Percentiles rank a stretch among this genome's conserved stretches.
Conservation (phyloP, 1,284 basidiomycete genomes). For the Sutorius eximius region DNA sequence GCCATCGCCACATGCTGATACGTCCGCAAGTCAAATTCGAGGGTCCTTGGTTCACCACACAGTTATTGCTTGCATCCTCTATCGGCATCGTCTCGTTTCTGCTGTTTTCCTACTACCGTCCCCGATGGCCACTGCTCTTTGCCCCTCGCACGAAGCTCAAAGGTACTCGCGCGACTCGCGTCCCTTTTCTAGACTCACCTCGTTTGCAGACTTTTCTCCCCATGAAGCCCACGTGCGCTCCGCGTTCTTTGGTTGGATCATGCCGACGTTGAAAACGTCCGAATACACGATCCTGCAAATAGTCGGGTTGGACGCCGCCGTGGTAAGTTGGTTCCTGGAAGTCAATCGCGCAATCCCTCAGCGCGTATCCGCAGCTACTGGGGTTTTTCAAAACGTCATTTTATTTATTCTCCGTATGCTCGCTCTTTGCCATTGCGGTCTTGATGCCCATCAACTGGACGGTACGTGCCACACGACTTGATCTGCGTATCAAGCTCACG, state of each 20-base stretch:
- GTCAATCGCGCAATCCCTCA: not conserved
- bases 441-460: constrained; percentile 91
- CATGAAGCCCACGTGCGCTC: constrained; percentile 83
- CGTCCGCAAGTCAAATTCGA: constrained; percentile 62
- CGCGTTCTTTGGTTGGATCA: constrained; percentile 92
- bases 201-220: constrained; percentile 76
- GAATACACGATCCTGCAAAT: constrained; percentile 96
- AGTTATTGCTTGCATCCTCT: constrained; percentile 74
- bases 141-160: constrained; percentile 93
- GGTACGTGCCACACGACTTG: constrained; percentile 43
- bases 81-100: constrained; percentile 84
- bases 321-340: constrained; percentile 51
- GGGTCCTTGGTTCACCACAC: constrained; percentile 93
- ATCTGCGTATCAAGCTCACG: constrained; percentile 13
- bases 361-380: constrained; percentile 62
- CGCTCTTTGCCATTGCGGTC: constrained; percentile 73
- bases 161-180: constrained; percentile 47
- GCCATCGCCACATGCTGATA: constrained; percentile 2
- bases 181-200: not conserved
- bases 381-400: constrained; percentile 96
- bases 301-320: constrained; percentile 94
- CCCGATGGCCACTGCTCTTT: constrained; percentile 86
- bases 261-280: constrained; percentile 87
- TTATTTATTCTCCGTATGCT: constrained; percentile 85
- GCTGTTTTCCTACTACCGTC: constrained; percentile 85